Base-by-base conservation (phyloP, 768 basidiomycete species). In the Russula dissimulans region DNA sequence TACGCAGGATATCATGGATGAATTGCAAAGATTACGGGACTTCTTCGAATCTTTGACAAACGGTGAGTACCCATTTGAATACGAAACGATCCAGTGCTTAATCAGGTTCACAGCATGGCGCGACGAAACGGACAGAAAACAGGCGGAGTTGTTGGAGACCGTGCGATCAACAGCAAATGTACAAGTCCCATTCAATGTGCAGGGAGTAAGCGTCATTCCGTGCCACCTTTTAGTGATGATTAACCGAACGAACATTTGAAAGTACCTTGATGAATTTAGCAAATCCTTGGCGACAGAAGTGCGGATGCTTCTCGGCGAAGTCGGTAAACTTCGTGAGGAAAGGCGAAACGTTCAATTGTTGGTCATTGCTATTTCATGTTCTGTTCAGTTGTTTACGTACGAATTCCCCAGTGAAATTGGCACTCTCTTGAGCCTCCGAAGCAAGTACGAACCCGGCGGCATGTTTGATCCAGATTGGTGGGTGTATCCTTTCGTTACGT, bases 231-330 rank as follows among this genome's bases (percentile, higher is more conserved):
- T 14, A 9, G 43, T 43, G 9, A 6, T 61, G 18, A 43, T 66
- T 26, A 61, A 64, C 41, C 15, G 41, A 5, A 22, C 15, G 41
- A 5, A 22, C 22, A 52, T 43, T 50, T 29, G 29, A 43, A 57
- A 90, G 87, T 92, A 93, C 69, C 79, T 93, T 14, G 87, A 93
- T 61, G 89, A 93, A 58, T 93, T 93, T 73, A 91, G 89, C 71
- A 87, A 84, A 70, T 86, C 91, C 1, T 73, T 93, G 48, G 89
- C 91, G 3, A 77, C 81, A 15, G 91, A 93, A 74, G 90, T 93
- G 10, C 83, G 89, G 34, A 86, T 89, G 79, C 77, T 93, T 14
- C 79, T 93, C 10, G 81, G 79, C 39, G 91, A 93, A 75, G 91
- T 92, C 43, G 89, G 90, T 43, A 88, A 86, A 65, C 75, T 93